Percentiles rank a stretch among this genome's conserved stretches.
Conservation (phyloP, 495 filamentous ascomycete species). For the Podospora sp. region DNA sequence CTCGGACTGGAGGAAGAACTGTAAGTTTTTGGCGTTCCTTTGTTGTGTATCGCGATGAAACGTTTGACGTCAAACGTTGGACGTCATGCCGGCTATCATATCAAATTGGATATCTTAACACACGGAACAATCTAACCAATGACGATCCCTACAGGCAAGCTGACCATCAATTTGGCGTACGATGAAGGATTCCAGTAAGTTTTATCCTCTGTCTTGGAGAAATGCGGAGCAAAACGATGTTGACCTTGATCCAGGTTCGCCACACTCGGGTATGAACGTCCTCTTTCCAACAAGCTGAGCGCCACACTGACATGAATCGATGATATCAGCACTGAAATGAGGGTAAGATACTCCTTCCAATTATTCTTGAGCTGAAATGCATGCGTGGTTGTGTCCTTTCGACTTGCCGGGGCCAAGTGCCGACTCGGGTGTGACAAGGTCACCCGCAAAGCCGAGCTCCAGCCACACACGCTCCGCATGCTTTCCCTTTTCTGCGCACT, state of each 20-base stretch:
- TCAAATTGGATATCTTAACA: not conserved
- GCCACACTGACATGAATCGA: not conserved
- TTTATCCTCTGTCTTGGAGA: not conserved
- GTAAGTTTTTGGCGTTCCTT: not conserved
- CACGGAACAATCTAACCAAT: not conserved
- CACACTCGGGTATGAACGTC: not conserved
- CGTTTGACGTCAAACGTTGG: not conserved
- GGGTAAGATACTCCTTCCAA: not conserved
- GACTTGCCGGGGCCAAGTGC: too few species aligned
- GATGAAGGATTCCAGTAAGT: slow-evolving; percentile 14
- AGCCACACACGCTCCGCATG: too few species aligned
- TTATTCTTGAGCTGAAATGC: too few species aligned
- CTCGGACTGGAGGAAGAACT: slow-evolving; percentile 16
- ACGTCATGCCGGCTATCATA: not conserved
- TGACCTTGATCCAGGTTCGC: not conserved
- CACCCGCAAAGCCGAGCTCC: too few species aligned
- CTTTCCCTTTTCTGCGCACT: too few species aligned
- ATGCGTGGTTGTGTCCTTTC: too few species aligned
- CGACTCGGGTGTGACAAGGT: too few species aligned
- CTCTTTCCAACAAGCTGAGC: not conserved
- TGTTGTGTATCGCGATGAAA: not conserved
- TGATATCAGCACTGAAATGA: not conserved
- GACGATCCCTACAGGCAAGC: not conserved
- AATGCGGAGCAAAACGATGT: not conserved
- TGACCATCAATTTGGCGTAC: slow-evolving; percentile 13